Evolutionary conservation across 2,329 filamentous ascomycete genomes (phyloP).

Genomic region (Pseudocercospora crystallina): DNA sequence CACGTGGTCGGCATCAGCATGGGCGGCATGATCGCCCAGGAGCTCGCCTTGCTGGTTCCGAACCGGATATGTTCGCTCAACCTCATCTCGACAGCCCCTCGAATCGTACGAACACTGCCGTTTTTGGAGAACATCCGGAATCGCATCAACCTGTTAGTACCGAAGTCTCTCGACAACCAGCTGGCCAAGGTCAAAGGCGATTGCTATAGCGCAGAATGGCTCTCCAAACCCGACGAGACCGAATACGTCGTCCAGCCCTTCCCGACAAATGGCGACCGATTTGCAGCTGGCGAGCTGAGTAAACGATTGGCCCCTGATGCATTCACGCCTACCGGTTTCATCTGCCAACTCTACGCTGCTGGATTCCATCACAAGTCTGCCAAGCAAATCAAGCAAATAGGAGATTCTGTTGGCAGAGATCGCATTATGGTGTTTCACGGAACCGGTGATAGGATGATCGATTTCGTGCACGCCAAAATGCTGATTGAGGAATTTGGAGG

Average conservation of each 20-base stretch:
- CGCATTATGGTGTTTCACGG: slow-evolving; percentile 79
- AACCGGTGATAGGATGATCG: slow-evolving; percentile 74
- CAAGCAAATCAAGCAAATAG: slow-evolving; percentile 65
- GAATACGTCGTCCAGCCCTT: slow-evolving; percentile 54
- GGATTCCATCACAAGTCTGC: slow-evolving; percentile 76
- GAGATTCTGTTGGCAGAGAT: slow-evolving; percentile 67
- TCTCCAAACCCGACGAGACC: slow-evolving; percentile 59
- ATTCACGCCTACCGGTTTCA: slow-evolving; percentile 67
- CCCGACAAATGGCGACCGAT: slow-evolving; percentile 75
- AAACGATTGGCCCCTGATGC: slow-evolving; percentile 63
- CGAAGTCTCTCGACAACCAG: slow-evolving; percentile 67
- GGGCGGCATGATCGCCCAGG: slow-evolving; percentile 91
- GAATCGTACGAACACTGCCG: slow-evolving; percentile 47
- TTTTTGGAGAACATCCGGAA: slow-evolving; percentile 65
- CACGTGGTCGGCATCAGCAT: slow-evolving; percentile 79
- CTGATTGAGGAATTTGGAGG: slow-evolving; percentile 68
- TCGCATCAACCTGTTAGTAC: slow-evolving; percentile 60
- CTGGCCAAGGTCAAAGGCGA: slow-evolving; percentile 64
- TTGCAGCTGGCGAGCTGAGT: slow-evolving; percentile 73
- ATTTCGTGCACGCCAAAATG: slow-evolving; percentile 65
- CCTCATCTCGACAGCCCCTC: slow-evolving; percentile 51
- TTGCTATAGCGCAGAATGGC: slow-evolving; percentile 66
- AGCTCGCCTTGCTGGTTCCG: slow-evolving; percentile 58
- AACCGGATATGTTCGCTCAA: slow-evolving; percentile 50
- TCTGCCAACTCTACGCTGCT: slow-evolving; percentile 75